Evolutionary conservation across 257 asterid genomes (phyloP).

Genomic region (Lycium barbarum): DNA sequence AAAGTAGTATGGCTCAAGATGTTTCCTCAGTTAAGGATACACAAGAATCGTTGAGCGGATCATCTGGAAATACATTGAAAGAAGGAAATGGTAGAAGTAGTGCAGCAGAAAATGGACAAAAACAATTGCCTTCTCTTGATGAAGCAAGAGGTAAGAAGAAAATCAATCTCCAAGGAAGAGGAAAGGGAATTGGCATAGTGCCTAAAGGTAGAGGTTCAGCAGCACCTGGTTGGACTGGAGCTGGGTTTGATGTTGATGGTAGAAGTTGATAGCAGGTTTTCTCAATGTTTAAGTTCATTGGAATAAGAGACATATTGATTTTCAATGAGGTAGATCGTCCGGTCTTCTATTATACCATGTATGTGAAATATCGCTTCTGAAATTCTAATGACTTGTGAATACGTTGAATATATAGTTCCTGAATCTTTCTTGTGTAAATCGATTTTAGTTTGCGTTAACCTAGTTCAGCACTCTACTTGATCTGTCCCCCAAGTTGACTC

Average conservation of each 20-base stretch:
- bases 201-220: slow-evolving; percentile 72
- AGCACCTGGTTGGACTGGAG: slow-evolving; percentile 87
- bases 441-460: slow-evolving; percentile 2
- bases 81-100: slow-evolving; percentile 47
- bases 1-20: slow-evolving; percentile 45
- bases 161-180: slow-evolving; percentile 65
- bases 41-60: slow-evolving; percentile 46
- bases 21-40: slow-evolving; percentile 50
- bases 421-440: not conserved
- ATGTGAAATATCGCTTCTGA: not conserved
- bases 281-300: not conserved
- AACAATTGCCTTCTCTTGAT: slow-evolving; percentile 31
- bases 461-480: not conserved
- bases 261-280: slow-evolving; percentile 51
- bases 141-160: slow-evolving; percentile 77
- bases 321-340: slow-evolving; percentile 18
- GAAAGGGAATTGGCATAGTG: slow-evolving; percentile 75
- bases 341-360: not conserved
- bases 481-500: not conserved
- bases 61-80: slow-evolving; percentile 40
- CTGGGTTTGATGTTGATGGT: slow-evolving; percentile 87
- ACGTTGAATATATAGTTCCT: slow-evolving; percentile 2
- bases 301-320: not conserved
- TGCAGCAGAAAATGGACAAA: slow-evolving; percentile 46
- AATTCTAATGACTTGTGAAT: slow-evolving; percentile 15